Evolutionary conservation across 2,329 filamentous ascomycete genomes (phyloP), one percentile per base, ranked within the genome.

Genomic region (Stagonosporopsis chrysanthemi): DNA sequence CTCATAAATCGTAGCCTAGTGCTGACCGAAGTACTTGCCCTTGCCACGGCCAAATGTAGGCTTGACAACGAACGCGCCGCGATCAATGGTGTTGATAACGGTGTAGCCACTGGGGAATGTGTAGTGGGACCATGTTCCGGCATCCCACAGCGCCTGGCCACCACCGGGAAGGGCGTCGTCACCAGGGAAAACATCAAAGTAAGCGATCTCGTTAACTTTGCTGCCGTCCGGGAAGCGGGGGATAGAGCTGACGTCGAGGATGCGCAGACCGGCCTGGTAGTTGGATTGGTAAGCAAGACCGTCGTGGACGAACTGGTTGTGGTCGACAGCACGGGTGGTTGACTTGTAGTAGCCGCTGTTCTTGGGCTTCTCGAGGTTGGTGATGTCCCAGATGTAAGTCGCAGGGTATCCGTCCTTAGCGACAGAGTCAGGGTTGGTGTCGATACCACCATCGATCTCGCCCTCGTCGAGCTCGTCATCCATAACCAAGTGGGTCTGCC

Each of bases 61-160:
- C 64, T 70, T 74, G 8, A 75, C 70, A 19, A 75, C 70, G 58
- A 76, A 77, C 15, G 67, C 74, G 58, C 74, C 74, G 28, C 74
- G 68, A 56, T 83, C 81, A 58, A 83, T 82, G 2, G 80, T 82
- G 66, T 83, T 83, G 47, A 82, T 69, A 14, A 82, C 73, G 39
- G 82, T 75, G 58, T 65, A 80, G 7, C 79, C 79, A 40, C 73
- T 70, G 29, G 58, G 58, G 54, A 80, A 80, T 11, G 77, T 71
- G 54, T 62, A 80, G 22, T 75, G 75, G 12, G 73, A 74, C 78
- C 79, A 81, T 3, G 76, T 78, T 9, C 79, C 79, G 24, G 72
- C 73, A 52, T 79, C 78, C 62, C 76, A 75, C 6, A 78, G 49
- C 12, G 69, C 69, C 24, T 76, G 74, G 29, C 76, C 77, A 7